phyloP scores from a whole-genome alignment of 208 protist genomes.

The Acanthamoeba lenticulata region DNA sequence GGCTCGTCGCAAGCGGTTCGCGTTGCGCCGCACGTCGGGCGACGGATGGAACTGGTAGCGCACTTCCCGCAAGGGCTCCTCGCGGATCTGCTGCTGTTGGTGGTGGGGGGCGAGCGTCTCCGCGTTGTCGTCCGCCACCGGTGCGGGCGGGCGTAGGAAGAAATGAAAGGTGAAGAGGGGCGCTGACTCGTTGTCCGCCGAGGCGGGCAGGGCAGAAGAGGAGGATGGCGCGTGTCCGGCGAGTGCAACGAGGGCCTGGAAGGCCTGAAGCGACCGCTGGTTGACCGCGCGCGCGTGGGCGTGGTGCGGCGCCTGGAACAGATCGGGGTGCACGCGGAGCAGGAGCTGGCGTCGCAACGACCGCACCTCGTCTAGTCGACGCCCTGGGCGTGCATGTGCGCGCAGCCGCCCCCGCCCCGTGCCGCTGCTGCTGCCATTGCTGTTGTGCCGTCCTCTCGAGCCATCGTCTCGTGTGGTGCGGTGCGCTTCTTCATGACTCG shows the following conservation, averaged over 20 bases:
- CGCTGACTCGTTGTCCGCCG: neutral
- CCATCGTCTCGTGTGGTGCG: neutral
- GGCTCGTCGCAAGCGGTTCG: neutral
- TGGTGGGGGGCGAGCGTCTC: neutral
- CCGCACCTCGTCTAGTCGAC: neutral
- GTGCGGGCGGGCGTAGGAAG: neutral
- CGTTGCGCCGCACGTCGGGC: neutral
- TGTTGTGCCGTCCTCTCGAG: neutral
- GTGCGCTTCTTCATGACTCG: no score
- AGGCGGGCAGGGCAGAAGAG: neutral
- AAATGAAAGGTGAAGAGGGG: neutral
- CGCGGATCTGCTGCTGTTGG: neutral
- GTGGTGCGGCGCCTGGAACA: neutral
- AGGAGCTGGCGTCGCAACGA: neutral
- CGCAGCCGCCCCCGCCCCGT: neutral
- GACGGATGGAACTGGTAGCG: neutral
- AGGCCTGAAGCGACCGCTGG: slow-evolving; percentile 7
- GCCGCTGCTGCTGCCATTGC: neutral
- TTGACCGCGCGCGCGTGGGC: neutral
- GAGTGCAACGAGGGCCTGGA: neutral
- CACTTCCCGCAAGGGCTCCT: neutral
- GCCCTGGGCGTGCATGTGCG: neutral
- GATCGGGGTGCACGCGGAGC: neutral
- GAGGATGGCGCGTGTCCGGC: neutral
- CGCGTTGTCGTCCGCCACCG: neutral